Evolutionary conservation across 805 yeast genomes (phyloP).

Genomic region (Kuraishia floccosa): DNA sequence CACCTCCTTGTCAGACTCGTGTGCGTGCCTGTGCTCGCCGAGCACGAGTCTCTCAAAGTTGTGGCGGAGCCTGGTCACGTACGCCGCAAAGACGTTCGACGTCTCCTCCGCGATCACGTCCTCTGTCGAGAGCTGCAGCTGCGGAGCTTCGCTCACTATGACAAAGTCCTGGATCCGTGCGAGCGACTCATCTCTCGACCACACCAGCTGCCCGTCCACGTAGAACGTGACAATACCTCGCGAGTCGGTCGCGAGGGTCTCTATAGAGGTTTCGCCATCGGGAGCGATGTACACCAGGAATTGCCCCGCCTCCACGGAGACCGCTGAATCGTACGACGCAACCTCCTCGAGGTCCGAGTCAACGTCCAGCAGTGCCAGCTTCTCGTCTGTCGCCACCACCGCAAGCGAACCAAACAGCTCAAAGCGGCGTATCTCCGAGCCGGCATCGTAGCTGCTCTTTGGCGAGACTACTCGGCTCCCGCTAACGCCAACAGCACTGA

Average conservation of each 20-base stretch:
- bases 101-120: constrained; percentile 20
- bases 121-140: constrained; percentile 11
- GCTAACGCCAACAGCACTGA: too few species aligned
- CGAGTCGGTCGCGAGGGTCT: too few species aligned
- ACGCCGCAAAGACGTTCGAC: constrained; percentile 17
- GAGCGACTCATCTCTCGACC: constrained; percentile 35
- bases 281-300: too few species aligned
- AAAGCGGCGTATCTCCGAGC: too few species aligned
- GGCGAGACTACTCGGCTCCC: too few species aligned
- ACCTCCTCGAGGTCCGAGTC: background rate
- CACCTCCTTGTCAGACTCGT: constrained; percentile 7
- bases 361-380: constrained; percentile 2
- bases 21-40: constrained; percentile 8
- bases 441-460: too few species aligned
- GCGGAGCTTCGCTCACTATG: constrained; percentile 13
- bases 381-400: background rate
- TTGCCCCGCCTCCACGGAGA: too few species aligned
- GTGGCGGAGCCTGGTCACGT: constrained; percentile 17
- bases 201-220: constrained; percentile 14
- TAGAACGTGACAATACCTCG: too few species aligned
- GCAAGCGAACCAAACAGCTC: background rate
- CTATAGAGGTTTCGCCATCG: too few species aligned
- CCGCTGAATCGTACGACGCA: constrained; percentile 3
- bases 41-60: constrained; percentile 11
- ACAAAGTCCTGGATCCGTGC: constrained; percentile 22